phyloP scores from a whole-genome alignment of 1,284 basidiomycete genomes.

The Trichosporon asahii region DNA sequence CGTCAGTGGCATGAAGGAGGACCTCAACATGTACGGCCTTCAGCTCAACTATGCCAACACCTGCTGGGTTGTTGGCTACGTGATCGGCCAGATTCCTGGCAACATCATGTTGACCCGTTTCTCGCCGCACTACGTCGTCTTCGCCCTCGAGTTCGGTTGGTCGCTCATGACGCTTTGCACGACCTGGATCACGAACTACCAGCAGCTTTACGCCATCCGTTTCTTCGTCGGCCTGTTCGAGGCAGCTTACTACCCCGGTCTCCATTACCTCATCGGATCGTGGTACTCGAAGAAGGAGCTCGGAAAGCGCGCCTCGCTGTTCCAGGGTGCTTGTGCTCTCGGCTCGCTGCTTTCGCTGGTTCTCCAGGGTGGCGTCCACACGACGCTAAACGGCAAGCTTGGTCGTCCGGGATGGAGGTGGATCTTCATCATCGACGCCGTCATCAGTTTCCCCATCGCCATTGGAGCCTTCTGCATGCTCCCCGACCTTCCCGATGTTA shows the following conservation, averaged over 20 bases:
- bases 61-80: conserved; percentile 45
- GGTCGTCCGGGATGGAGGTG: conserved; percentile 40
- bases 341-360: conserved; percentile 43
- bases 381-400: conserved; percentile 35
- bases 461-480: conserved; percentile 40
- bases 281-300: conserved; percentile 46
- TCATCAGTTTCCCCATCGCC: conserved; percentile 44
- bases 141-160: conserved; percentile 39
- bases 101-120: conserved; percentile 43
- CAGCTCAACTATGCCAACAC: conserved; percentile 40
- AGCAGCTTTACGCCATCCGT: conserved; percentile 32
- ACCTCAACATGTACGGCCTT: conserved; percentile 35
- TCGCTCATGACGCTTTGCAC: conserved; percentile 38
- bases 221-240: conserved; percentile 42
- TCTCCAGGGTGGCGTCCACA: conserved; percentile 45
- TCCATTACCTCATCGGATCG: conserved; percentile 38
- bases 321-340: conserved; percentile 37
- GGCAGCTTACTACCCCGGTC: conserved; percentile 42
- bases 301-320: conserved; percentile 43
- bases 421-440: conserved; percentile 34
- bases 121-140: conserved; percentile 39
- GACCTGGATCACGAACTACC: conserved; percentile 32
- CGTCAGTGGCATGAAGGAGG: conserved; percentile 28
- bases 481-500: conserved; percentile 33
- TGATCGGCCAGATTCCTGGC: conserved; percentile 41